Evolutionary conservation across 192 early-diverging fungal genomes (phyloP).

Genomic region (Gamsiella multidivaricata): DNA sequence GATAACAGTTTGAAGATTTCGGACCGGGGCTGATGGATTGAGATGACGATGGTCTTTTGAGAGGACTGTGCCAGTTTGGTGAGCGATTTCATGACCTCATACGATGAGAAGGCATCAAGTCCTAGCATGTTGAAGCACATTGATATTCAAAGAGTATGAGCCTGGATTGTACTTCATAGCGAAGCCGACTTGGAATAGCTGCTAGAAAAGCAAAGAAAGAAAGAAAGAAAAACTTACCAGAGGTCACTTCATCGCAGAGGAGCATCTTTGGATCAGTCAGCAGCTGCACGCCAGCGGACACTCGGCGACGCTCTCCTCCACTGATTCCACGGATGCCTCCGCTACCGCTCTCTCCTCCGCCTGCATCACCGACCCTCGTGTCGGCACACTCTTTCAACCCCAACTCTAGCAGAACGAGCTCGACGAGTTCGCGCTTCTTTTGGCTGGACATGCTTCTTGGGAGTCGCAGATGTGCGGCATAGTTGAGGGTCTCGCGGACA

Average conservation of each 20-base stretch:
- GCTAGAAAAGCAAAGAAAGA: too few relatives aligned
- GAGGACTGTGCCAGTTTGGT: conserved; percentile 43
- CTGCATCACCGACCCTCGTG: conserved; percentile 73
- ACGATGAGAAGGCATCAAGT: conserved; percentile 47
- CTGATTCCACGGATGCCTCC: conserved; percentile 73
- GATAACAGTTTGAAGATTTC: conserved; percentile 80
- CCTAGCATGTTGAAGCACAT: conserved; percentile 11
- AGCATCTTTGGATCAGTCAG: conserved; percentile 75
- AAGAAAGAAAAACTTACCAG: conserved; percentile 49
- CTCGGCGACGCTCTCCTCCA: conserved; percentile 81
- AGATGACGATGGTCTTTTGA: conserved; percentile 79
- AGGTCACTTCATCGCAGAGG: conserved; percentile 81
- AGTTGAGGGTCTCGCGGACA: conserved; percentile 81
- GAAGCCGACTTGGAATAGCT: too few relatives aligned
- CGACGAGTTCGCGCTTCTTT: conserved; percentile 61
- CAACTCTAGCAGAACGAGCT: conserved; percentile 69
- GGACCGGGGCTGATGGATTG: conserved; percentile 91
- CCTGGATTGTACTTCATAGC: too few relatives aligned
- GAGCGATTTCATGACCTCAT: conserved; percentile 53
- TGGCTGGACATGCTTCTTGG: conserved; percentile 54
- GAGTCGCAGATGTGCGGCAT: conserved; percentile 67
- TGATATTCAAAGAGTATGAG: neutral
- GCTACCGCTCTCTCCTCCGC: conserved; percentile 48
- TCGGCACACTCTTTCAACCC: conserved; percentile 74
- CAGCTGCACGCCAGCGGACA: conserved; percentile 77